These are phyloP conservation scores for Glycine soja DNA, from an alignment of 306 rosid species.

Conservation along the genomic window DNA sequence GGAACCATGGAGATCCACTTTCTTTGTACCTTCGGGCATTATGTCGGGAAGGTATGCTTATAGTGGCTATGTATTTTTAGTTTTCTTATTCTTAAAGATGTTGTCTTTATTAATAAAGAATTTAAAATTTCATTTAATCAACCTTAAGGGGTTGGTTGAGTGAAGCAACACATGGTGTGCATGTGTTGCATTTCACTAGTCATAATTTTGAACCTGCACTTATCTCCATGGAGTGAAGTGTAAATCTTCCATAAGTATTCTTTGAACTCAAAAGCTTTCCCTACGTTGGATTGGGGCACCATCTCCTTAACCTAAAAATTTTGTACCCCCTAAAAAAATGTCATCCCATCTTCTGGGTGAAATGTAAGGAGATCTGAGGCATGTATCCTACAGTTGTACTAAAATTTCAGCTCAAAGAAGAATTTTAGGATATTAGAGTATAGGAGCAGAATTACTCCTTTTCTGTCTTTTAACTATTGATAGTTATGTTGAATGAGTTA, in stretches of 20 bases:
- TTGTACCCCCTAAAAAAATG: neutral
- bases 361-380: slow-evolving; percentile 22
- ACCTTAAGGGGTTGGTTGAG: neutral
- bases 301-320: neutral
- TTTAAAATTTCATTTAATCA: slow-evolving; percentile 22
- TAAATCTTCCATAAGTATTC: neutral
- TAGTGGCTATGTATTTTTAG: slow-evolving; percentile 19
- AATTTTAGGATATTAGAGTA: neutral
- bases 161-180: neutral
- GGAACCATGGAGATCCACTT: slow-evolving; percentile 90
- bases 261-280: neutral
- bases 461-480: too few relatives aligned
- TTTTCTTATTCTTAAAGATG: slow-evolving; percentile 37
- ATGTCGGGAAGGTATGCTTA: slow-evolving; percentile 82
- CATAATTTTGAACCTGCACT: neutral
- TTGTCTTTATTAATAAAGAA: slow-evolving; percentile 28
- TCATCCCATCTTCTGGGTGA: neutral
- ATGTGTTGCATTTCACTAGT: neutral
- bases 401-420: slow-evolving; percentile 28
- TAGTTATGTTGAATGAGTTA: too few relatives aligned
- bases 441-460: too few relatives aligned
- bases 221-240: neutral
- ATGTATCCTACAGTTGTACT: slow-evolving; percentile 31
- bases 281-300: neutral
- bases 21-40: slow-evolving; percentile 94